A percentile compares a stretch with the other conserved stretches of the same genome.
phyloP scores from a whole-genome alignment of 331 rosid genomes.

The Erythrophleum ivorense region DNA sequence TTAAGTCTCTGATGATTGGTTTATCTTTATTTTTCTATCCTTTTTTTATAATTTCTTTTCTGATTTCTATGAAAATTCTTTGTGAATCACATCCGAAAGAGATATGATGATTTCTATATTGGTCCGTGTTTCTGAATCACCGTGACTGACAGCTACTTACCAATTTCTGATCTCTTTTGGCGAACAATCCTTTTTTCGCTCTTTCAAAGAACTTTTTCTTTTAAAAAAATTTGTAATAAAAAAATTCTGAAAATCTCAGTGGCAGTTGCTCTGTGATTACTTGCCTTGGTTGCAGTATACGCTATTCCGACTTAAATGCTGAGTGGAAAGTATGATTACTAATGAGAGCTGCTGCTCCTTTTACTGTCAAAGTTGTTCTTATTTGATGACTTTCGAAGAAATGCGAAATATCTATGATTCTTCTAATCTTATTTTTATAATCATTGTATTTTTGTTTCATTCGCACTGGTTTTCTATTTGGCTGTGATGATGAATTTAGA shows the following conservation, averaged over 20 bases:
- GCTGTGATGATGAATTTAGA: conserved; percentile 57
- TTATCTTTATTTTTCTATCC: rapidly evolving
- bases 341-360: conserved; percentile 56
- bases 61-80: not conserved
- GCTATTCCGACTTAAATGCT: conserved; percentile 66
- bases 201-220: not conserved
- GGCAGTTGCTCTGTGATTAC: conserved; percentile 64
- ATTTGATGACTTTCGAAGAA: not conserved
- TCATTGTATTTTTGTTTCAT: not conserved
- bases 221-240: rapidly evolving
- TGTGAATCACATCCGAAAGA: not conserved
- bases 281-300: conserved; percentile 70
- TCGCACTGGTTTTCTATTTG: not conserved
- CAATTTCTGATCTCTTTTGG: conserved; percentile 63
- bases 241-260: not conserved
- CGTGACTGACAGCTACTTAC: conserved; percentile 55
- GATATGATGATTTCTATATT: conserved; percentile 62
- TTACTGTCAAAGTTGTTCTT: not conserved
- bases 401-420: not conserved
- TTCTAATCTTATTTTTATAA: not conserved
- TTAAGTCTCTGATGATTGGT: conserved; percentile 86
- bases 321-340: conserved; percentile 29
- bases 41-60: rapidly evolving
- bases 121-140: conserved; percentile 87
- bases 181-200: too few relatives aligned